Percentiles rank a stretch among this genome's conserved stretches.
These are phyloP conservation scores for Penstemon barbatus DNA, from an alignment of 257 asterid genomes.

Conservation along the genomic window DNA sequence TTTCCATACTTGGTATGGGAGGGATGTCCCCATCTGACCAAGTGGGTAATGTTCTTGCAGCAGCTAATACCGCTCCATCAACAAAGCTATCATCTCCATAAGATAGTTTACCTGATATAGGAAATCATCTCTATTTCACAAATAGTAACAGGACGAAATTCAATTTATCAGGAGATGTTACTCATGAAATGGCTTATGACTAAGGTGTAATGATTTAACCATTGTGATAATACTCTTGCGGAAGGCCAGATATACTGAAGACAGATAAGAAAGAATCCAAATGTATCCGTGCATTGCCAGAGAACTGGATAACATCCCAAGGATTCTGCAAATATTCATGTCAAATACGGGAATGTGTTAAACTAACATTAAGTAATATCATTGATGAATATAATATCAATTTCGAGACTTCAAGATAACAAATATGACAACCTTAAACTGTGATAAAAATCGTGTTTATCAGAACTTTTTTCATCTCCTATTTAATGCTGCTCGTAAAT, in stretches of 20 bases:
- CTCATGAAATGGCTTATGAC: conserved; percentile 13
- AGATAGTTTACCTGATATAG: conserved; percentile 69
- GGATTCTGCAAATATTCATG: conserved; percentile 73
- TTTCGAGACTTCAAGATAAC: conserved; percentile 4
- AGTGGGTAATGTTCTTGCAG: conserved; percentile 91
- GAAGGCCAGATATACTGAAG: conserved; percentile 84
- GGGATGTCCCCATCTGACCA: conserved; percentile 95
- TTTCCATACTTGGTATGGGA: conserved; percentile 79
- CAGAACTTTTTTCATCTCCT: neutral
- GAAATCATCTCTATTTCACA: conserved; percentile 29
- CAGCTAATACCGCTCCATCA: conserved; percentile 94
- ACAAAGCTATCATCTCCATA: conserved; percentile 56
- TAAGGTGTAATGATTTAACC: conserved; percentile 47
- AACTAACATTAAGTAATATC: conserved; percentile 2
- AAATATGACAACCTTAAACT: conserved; percentile 10
- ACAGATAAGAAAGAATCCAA: conserved; percentile 88
- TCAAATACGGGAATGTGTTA: conserved; percentile 21
- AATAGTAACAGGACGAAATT: conserved; percentile 23
- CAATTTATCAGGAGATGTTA: conserved; percentile 10
- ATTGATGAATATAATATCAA: conserved; percentile 18
- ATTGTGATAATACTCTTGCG: conserved; percentile 82
- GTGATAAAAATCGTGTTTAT: neutral
- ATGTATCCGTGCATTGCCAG: conserved; percentile 75
- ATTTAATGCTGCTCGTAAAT: neutral
- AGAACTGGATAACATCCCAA: conserved; percentile 89